These are phyloP conservation scores for Tilletia setariae DNA, from an alignment of 1,284 basidiomycete genomes.

Conservation along the genomic window DNA sequence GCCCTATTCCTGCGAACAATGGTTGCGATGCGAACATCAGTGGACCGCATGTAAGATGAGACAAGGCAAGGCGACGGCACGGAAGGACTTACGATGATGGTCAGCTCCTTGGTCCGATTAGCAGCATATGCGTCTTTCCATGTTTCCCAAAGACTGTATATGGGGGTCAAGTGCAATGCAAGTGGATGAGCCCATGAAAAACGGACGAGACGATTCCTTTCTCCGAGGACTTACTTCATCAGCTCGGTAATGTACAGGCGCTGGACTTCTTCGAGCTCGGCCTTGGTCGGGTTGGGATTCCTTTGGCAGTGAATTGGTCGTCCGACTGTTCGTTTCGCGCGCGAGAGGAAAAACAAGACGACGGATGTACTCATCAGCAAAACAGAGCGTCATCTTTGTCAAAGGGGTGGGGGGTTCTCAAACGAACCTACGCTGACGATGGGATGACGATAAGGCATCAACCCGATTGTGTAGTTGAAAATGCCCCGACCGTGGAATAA, in stretches of 20 bases:
- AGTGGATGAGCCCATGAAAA: no score
- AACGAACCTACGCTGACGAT: conserved; percentile 76
- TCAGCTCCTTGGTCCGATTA: conserved; percentile 47
- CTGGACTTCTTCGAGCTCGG: conserved; percentile 77
- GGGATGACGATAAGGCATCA: conserved; percentile 88
- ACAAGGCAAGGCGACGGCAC: neutral
- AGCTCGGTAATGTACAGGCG: conserved; percentile 80
- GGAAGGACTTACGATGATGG: conserved; percentile 34
- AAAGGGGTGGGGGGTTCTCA: no score
- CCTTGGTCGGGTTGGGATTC: conserved; percentile 73
- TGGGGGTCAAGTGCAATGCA: no score
- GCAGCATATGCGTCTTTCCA: conserved; percentile 52
- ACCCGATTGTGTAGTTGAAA: conserved; percentile 67
- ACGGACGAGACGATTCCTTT: no score
- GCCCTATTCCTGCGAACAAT: no score
- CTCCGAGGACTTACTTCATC: conserved; percentile 31
- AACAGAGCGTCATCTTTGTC: no score
- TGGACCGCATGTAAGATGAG: neutral
- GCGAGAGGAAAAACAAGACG: no score
- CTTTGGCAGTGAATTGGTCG: conserved; percentile 77
- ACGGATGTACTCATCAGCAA: no score
- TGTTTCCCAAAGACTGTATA: conserved; percentile 46
- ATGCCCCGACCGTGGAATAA: conserved; percentile 76
- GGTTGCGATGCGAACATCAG: no score
- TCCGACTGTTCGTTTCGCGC: conserved; percentile 61